phyloP scores from a whole-genome alignment of 2,329 filamentous ascomycete species.

The Simplicillium aogashimaense region DNA sequence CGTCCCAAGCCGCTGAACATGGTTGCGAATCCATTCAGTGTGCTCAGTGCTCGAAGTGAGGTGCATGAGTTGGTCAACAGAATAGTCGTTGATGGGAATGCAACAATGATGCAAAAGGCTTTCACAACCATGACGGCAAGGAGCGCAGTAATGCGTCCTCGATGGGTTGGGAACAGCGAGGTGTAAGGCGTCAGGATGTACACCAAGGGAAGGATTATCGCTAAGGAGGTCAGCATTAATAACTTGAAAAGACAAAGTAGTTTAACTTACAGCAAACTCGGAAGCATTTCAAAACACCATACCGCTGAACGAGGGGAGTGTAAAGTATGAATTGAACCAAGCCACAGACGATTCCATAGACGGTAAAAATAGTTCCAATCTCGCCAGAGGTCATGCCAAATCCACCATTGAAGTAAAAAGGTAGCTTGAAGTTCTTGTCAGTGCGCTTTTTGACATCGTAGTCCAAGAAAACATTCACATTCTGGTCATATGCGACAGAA shows the following conservation, averaged over 20 bases:
- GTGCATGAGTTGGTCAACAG: slow-evolving; percentile 79
- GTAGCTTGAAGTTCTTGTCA: slow-evolving; percentile 49
- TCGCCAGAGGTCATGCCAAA: slow-evolving; percentile 63
- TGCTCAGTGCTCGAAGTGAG: slow-evolving; percentile 67
- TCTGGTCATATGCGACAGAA: slow-evolving; percentile 75
- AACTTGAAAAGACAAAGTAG: background rate
- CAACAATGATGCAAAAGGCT: slow-evolving; percentile 67
- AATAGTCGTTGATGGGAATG: slow-evolving; percentile 84
- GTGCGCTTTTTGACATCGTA: slow-evolving; percentile 52
- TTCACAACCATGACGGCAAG: slow-evolving; percentile 63
- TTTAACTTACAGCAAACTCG: slow-evolving; percentile 42
- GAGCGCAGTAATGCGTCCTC: slow-evolving; percentile 49
- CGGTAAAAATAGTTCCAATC: slow-evolving; percentile 78
- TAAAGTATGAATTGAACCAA: slow-evolving; percentile 81
- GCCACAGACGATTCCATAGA: slow-evolving; percentile 72
- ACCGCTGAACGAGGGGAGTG: slow-evolving; percentile 61
- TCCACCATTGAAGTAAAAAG: slow-evolving; percentile 74
- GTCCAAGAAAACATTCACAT: slow-evolving; percentile 82
- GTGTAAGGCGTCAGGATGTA: slow-evolving; percentile 80
- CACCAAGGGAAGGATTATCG: slow-evolving; percentile 58
- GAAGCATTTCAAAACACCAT: slow-evolving; percentile 67
- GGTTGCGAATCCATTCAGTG: slow-evolving; percentile 84
- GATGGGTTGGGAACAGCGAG: slow-evolving; percentile 44
- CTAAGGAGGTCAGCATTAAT: slow-evolving; percentile 16
- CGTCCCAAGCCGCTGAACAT: slow-evolving; percentile 72